These are phyloP conservation scores for Neocucurbitaria cava DNA, from an alignment of 2,329 filamentous ascomycete species.

Conservation along the genomic window DNA sequence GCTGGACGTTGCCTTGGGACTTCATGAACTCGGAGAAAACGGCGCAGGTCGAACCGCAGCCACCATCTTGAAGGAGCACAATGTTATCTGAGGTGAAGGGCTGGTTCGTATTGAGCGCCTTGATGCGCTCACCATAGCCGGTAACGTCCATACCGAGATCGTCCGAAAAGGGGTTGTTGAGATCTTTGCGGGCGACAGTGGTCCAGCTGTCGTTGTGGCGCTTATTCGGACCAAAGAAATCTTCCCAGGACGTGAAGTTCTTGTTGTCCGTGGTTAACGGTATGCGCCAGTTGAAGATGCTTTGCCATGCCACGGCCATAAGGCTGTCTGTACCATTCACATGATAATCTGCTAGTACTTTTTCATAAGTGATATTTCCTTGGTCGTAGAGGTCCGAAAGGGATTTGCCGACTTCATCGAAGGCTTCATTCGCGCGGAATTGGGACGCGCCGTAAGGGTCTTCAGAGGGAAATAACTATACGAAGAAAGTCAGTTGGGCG, in stretches of 20 bases:
- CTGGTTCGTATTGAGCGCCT: conserved; percentile 19
- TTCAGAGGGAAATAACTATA: conserved; percentile 54
- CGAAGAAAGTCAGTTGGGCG: neutral
- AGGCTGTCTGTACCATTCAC: conserved; percentile 7
- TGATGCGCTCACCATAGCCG: conserved; percentile 25
- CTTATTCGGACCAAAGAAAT: conserved; percentile 38
- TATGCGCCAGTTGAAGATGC: conserved; percentile 32
- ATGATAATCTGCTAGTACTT: conserved; percentile 15
- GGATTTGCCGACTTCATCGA: conserved; percentile 19
- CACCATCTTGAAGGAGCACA: conserved; percentile 47
- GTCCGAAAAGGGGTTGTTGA: conserved; percentile 26
- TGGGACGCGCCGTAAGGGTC: conserved; percentile 52
- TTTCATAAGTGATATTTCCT: conserved; percentile 15
- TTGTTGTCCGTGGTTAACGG: conserved; percentile 23
- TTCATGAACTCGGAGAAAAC: conserved; percentile 52
- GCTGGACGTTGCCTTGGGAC: conserved; percentile 47
- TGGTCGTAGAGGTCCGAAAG: conserved; percentile 10
- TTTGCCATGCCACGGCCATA: conserved; percentile 8
- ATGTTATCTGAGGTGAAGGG: conserved; percentile 42
- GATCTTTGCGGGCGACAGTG: conserved; percentile 16
- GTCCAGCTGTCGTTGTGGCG: conserved; percentile 39
- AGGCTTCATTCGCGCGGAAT: conserved; percentile 51
- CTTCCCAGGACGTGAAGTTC: conserved; percentile 41
- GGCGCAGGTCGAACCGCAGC: conserved; percentile 51
- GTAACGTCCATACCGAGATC: conserved; percentile 14